Evolutionary conservation across 2,329 filamentous ascomycete genomes (phyloP), one percentile per base, ranked within the genome.

Genomic region (Hypoxylon rubiginosum): DNA sequence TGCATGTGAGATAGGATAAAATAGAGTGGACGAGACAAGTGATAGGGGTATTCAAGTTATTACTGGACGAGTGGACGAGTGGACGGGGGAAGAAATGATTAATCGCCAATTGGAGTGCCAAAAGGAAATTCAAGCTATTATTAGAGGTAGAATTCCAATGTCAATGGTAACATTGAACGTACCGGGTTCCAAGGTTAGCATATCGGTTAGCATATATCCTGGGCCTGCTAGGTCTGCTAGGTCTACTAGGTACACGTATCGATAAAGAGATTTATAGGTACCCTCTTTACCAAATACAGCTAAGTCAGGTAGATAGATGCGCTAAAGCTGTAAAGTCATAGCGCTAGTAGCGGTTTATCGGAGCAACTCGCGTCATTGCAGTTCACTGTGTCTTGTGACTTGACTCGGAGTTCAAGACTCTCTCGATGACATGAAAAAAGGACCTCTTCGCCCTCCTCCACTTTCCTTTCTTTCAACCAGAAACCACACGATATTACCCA

Each of bases 291-390:
- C 39, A 10, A 3, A 43, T 43, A 43, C 39, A 21, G n/a, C 24
- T 30, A 49, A 21, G 28, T 9, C 28, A 21, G n/a, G 46, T 49
- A 30, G 46, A 39, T 39, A 9, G 46, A 15, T 28, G 24, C 46
- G 4, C 39, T 43, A 43, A 5, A 19, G 39, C 34, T 2, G 15
- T 41, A 19, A 32, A 34, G 26, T 10, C 1, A 10, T 39, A 52
- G 59, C 62, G 67, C 56, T 51, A 64, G 55, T 46, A 65, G 54
- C 52, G 62, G 57, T 51, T 61, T 64, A 63, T 65, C 58, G 58
- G 52, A 28, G 36, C 50, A 64, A 56, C 58, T 62, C 59, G 65
- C 68, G 68, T 68, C 65, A 68, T 68, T 68, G 50, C 56, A 61
- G 19, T 19, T 41, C 45, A 58, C 56, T 60, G 55, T 56, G 59